phyloP scores from a whole-genome alignment of 495 filamentous ascomycete species.

The Cenococcum geophilum region DNA sequence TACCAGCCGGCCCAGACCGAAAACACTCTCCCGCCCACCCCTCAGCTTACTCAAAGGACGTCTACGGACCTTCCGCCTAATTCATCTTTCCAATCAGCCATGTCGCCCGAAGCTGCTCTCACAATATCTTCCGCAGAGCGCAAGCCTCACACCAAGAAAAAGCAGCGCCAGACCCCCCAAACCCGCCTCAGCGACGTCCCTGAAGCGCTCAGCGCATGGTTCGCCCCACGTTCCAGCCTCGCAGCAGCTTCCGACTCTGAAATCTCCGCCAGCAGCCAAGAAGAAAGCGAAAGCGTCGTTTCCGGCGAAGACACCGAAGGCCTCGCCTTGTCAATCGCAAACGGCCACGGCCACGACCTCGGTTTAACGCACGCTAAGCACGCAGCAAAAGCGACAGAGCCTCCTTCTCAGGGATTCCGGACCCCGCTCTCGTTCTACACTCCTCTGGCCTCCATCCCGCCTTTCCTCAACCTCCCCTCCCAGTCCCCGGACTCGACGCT shows the following conservation, averaged over 20 bases:
- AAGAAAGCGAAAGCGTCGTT: background rate
- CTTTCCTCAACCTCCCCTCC: constrained; percentile 42
- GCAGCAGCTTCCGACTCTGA: background rate
- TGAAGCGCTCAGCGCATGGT: constrained; percentile 34
- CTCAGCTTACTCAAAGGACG: constrained; percentile 24
- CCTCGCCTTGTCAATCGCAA: background rate
- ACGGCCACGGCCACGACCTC: constrained; percentile 13
- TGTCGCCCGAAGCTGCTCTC: constrained; percentile 10
- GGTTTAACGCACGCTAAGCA: background rate
- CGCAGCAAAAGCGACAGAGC: background rate
- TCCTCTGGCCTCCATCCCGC: constrained; percentile 43
- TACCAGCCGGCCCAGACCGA: background rate
- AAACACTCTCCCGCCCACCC: constrained; percentile 24
- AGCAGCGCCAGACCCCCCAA: constrained; percentile 1
- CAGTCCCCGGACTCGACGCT: constrained; percentile 33
- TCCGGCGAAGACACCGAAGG: background rate
- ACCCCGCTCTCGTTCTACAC: constrained; percentile 62
- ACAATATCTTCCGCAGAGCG: background rate
- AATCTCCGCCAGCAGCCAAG: background rate
- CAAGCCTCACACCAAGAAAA: background rate
- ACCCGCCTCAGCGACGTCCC: constrained; percentile 16
- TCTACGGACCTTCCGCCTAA: constrained; percentile 7
- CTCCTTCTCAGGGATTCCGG: constrained; percentile 47
- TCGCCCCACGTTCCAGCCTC: constrained; percentile 22
- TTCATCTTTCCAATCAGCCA: constrained; percentile 6